Base-by-base conservation (phyloP, 1,284 basidiomycete species). In the Pisolithus thermaeus region DNA sequence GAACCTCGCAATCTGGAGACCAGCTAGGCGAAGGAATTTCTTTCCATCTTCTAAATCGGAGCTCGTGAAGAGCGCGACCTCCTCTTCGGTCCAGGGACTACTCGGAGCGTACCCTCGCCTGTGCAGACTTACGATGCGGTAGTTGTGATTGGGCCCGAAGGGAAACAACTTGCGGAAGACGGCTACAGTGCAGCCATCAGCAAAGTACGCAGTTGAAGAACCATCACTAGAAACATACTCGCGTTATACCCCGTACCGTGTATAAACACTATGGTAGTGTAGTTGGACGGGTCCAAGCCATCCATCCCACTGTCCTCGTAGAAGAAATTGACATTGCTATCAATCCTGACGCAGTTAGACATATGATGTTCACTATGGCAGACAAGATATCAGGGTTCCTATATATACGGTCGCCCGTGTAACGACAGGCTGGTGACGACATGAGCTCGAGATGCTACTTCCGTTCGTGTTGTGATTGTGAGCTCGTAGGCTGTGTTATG, bases 41-140 rank as follows among this genome's bases (percentile, higher is more conserved):
- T 59, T 62, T 1, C 45, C 36, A 0, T 59, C 60, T 3, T 62
- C 56, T 4, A 49, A 23, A 14, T 46, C 49, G 23, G 28, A n/a
- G n/a, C 46, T 49, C 14, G n/a, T 6, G 14, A 50, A 22, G 32
- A 30, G 28, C 18, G 50, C 47, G 12, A 50, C 23, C 12, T 47
- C 47, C 47, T 52, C 50, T 61, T 63, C 48, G 39, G 42, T 0
- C 52, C 50, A 32, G 36, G 55, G 40, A 28, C 60, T 65, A 20
- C 65, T 67, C 3, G 58, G 60, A 4, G 46, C 0, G 16, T 66
- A 64, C 0, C 65, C 65, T 3, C 62, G 63, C 47, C 62, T 54
- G 38, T 66, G 52, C 14, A 63, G 14, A 25, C 60, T 54, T 39
- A 67, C 43, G 25, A 67, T 55, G 20, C 62, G 62, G 16, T 65